Percentiles rank a stretch among this genome's conserved stretches.
These are phyloP conservation scores for Kalmanozyma brasiliensis DNA, from an alignment of 1,284 basidiomycete species.

Conservation along the genomic window DNA sequence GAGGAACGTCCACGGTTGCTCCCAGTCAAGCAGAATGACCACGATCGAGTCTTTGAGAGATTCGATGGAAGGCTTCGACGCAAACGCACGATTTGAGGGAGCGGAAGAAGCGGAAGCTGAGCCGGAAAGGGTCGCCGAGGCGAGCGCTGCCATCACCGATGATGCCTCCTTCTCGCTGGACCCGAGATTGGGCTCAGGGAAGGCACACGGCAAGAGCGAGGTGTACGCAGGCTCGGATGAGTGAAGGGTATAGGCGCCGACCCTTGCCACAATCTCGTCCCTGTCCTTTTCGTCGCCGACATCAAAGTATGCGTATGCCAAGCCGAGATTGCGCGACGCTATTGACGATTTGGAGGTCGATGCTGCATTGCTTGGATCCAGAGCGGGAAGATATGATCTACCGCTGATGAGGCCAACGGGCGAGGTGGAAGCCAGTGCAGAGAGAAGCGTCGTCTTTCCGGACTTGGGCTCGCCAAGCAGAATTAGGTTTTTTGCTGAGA, in stretches of 20 bases:
- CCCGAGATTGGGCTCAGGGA: constrained; percentile 73
- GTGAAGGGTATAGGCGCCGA: constrained; percentile 89
- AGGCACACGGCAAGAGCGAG: constrained; percentile 82
- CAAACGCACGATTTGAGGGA: not conserved
- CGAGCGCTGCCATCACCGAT: constrained; percentile 28
- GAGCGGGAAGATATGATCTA: constrained; percentile 1
- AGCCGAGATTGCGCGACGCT: constrained; percentile 41
- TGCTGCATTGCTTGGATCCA: not conserved
- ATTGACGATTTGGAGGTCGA: constrained; percentile 1
- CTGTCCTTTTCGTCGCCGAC: constrained; percentile 58
- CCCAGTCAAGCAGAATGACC: constrained; percentile 94
- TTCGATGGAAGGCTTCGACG: constrained; percentile 42
- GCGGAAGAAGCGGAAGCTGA: constrained; percentile 1
- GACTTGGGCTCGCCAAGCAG: constrained; percentile 78
- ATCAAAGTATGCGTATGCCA: constrained; percentile 62
- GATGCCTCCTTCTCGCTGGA: constrained; percentile 30
- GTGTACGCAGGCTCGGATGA: constrained; percentile 80
- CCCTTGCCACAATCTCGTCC: constrained; percentile 60
- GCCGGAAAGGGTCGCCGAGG: constrained; percentile 15
- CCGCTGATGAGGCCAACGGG: constrained; percentile 66
- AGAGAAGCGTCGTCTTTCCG: constrained; percentile 79
- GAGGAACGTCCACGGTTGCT: constrained; percentile 87
- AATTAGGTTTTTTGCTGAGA: constrained; percentile 84
- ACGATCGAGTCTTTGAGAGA: constrained; percentile 82
- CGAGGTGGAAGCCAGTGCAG: constrained; percentile 71